Percentiles rank a stretch among this genome's conserved stretches.
These are phyloP conservation scores for Grosmannia huntii DNA, from an alignment of 2,329 filamentous ascomycete genomes.

Conservation along the genomic window DNA sequence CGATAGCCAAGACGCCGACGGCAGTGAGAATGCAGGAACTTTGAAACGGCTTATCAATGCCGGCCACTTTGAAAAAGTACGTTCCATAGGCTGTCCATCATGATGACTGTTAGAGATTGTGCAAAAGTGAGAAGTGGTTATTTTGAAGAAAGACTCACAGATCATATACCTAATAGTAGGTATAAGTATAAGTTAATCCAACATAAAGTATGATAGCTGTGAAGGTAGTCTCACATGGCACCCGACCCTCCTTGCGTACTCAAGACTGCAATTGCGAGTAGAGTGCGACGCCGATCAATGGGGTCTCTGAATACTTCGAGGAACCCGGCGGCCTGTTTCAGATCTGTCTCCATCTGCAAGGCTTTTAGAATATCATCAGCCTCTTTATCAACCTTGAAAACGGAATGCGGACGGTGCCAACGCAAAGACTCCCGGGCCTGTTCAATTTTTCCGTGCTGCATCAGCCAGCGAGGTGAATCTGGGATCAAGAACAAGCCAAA, in stretches of 20 bases:
- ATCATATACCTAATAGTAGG: slow-evolving; percentile 30
- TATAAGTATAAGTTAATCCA: no score
- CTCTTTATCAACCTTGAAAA: slow-evolving; percentile 20
- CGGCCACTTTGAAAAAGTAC: slow-evolving; percentile 48
- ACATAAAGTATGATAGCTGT: no score
- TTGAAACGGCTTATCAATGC: slow-evolving; percentile 40
- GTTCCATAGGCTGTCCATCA: slow-evolving; percentile 35
- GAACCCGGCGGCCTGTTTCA: slow-evolving; percentile 22
- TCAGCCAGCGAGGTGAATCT: slow-evolving; percentile 28
- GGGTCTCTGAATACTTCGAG: slow-evolving; percentile 37
- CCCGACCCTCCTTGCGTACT: slow-evolving; percentile 39
- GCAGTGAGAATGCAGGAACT: slow-evolving; percentile 42
- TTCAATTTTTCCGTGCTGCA: slow-evolving; percentile 18
- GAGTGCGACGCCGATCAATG: slow-evolving; percentile 36
- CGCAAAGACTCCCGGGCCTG: not conserved
- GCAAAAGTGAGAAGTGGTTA: not conserved
- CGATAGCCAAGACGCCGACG: slow-evolving; percentile 40
- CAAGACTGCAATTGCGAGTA: slow-evolving; percentile 33
- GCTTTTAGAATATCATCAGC: slow-evolving; percentile 24
- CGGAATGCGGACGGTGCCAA: slow-evolving; percentile 16
- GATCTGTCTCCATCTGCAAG: slow-evolving; percentile 20
- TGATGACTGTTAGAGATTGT: not conserved
- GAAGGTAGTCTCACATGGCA: slow-evolving; percentile 24
- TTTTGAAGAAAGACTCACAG: slow-evolving; percentile 20
- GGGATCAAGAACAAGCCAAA: slow-evolving; percentile 25